These are phyloP conservation scores for Apiotrichum sp. DNA, from an alignment of 1,284 basidiomycete genomes.

Conservation along the genomic window DNA sequence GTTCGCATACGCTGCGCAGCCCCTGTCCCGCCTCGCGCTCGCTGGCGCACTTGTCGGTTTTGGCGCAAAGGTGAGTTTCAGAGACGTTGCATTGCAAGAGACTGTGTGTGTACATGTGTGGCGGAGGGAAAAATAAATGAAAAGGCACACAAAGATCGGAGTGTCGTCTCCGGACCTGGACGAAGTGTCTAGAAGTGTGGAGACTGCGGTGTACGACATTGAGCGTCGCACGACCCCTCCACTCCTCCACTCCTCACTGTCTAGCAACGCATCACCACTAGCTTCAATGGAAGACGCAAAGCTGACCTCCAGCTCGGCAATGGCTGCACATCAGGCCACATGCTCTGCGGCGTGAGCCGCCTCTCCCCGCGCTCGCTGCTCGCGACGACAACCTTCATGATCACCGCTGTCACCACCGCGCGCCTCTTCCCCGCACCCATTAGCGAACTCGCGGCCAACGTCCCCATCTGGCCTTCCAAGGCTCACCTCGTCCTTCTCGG, in stretches of 20 bases:
- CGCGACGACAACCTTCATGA: constrained; percentile 56
- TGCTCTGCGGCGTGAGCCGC: constrained; percentile 61
- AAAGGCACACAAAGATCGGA: no score
- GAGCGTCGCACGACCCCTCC: no score
- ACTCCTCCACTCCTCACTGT: no score
- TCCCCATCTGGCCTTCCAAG: constrained; percentile 4
- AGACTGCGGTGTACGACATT: no score
- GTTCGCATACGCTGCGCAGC: constrained; percentile 40
- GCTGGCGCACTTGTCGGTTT: constrained; percentile 60
- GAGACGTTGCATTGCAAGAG: no score
- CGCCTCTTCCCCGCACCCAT: constrained; percentile 42
- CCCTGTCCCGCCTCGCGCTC: constrained; percentile 42
- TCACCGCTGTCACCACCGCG: constrained; percentile 50
- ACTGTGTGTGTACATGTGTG: no score
- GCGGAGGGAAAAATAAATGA: no score
- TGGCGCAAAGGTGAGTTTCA: constrained; percentile 56
- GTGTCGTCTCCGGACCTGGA: no score
- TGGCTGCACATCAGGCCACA: constrained; percentile 52
- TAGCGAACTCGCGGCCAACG: constrained; percentile 10
- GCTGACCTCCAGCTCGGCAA: constrained; percentile 7
- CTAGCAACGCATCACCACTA: no score
- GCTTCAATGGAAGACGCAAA: no score
- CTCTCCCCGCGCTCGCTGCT: constrained; percentile 54
- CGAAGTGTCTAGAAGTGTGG: no score
- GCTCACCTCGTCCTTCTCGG: constrained; percentile 51